phyloP scores from a whole-genome alignment of 192 early-diverging fungal species.

The Haplosporangium gracile region DNA sequence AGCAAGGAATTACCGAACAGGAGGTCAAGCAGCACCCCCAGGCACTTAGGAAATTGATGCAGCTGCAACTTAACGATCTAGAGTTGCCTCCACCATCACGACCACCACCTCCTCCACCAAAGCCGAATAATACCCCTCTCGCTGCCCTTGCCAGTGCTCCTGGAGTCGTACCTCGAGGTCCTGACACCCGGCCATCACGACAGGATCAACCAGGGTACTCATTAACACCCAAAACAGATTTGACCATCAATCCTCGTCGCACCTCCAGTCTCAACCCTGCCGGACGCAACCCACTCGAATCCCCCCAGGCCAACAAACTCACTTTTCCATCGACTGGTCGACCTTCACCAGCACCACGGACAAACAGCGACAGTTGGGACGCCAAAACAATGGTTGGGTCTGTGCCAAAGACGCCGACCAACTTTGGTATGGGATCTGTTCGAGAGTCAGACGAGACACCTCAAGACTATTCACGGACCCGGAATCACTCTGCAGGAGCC shows the following conservation, averaged over 20 bases:
- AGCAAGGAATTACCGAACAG: constrained; percentile 62
- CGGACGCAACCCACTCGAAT: constrained; percentile 24
- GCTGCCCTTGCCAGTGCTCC: background rate
- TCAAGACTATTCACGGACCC: constrained; percentile 15
- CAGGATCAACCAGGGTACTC: constrained; percentile 9
- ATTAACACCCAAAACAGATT: constrained; percentile 14
- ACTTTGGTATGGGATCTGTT: constrained; percentile 28
- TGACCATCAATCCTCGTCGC: constrained; percentile 28
- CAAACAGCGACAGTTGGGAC: constrained; percentile 44
- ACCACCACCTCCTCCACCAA: constrained; percentile 38
- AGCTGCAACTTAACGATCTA: constrained; percentile 60
- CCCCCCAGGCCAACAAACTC: constrained; percentile 13
- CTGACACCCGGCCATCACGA: constrained; percentile 7
- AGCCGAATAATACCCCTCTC: constrained; percentile 31
- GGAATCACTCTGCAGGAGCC: constrained; percentile 32
- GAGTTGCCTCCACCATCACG: constrained; percentile 53
- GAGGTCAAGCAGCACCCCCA: constrained; percentile 60
- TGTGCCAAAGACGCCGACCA: constrained; percentile 13
- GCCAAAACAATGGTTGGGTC: constrained; percentile 33
- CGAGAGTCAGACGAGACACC: constrained; percentile 23
- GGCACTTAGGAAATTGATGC: constrained; percentile 62
- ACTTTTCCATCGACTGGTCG: constrained; percentile 3
- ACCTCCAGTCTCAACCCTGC: constrained; percentile 50
- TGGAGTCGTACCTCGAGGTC: constrained; percentile 12
- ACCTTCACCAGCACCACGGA: constrained; percentile 14